These are phyloP conservation scores for Pseudogymnoascus sp. DNA, from an alignment of 2,329 filamentous ascomycete species.

Conservation along the genomic window DNA sequence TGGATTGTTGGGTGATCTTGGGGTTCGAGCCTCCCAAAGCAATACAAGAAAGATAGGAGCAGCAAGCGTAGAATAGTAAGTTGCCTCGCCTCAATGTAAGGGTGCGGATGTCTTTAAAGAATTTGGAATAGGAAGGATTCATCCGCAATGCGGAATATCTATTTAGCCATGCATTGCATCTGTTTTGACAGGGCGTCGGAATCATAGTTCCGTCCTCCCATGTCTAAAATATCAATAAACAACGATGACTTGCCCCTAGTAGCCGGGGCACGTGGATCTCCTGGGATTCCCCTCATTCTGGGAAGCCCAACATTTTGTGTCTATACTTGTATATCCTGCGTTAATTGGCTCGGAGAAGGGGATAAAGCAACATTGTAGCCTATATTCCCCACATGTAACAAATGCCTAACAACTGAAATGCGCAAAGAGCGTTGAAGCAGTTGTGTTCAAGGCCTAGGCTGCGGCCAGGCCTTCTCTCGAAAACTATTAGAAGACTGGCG, in stretches of 20 bases:
- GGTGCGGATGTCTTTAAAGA: background rate
- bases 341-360: background rate
- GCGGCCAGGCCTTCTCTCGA: background rate
- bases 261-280: background rate
- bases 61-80: background rate
- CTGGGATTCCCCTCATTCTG: too few species aligned
- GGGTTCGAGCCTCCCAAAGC: background rate
- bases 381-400: background rate
- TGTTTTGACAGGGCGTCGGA: background rate
- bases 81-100: background rate
- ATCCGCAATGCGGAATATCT: background rate
- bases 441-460: background rate
- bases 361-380: background rate
- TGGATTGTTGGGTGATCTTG: background rate
- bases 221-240: background rate
- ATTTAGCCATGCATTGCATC: background rate
- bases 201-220: background rate
- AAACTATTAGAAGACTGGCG: background rate
- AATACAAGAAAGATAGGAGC: background rate
- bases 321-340: background rate
- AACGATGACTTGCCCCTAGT: background rate
- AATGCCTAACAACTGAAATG: background rate
- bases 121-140: background rate
- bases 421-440: background rate
- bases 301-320: background rate